Conservation (phyloP, 1,284 basidiomycete species). For the Microbotryum violaceum region DNA sequence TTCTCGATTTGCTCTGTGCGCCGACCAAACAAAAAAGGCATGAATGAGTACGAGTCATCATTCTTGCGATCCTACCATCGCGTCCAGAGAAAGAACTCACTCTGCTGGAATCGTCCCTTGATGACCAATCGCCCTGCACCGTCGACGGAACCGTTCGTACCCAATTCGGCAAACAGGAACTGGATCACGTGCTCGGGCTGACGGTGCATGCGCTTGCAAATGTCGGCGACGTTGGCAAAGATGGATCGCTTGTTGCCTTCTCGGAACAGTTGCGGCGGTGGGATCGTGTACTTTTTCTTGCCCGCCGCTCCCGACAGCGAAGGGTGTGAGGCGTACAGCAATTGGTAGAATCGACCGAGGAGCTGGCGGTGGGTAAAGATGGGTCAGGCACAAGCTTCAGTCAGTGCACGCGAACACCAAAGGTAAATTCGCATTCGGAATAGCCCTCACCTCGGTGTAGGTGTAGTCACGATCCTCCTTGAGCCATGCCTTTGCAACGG, state of each 20-base stretch:
- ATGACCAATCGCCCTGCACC: slow-evolving; percentile 89
- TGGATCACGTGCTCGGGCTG: slow-evolving; percentile 98
- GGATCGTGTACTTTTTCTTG: slow-evolving; percentile 88
- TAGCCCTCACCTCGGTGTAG: slow-evolving; percentile 67
- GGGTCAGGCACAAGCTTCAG: slow-evolving; percentile 2
- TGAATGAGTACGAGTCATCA: not conserved
- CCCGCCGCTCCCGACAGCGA: slow-evolving; percentile 62
- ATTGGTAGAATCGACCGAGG: slow-evolving; percentile 82
- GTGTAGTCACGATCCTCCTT: slow-evolving; percentile 81
- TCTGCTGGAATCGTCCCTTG: slow-evolving; percentile 96
- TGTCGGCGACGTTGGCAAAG: slow-evolving; percentile 93
- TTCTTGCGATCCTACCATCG: not conserved
- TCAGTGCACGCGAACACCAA: not conserved
- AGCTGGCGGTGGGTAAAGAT: slow-evolving; percentile 51
- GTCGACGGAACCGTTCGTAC: slow-evolving; percentile 93
- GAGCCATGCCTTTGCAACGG: slow-evolving; percentile 69
- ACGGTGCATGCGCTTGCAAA: slow-evolving; percentile 97
- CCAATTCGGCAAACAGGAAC: slow-evolving; percentile 96
- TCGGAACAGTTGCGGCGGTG: slow-evolving; percentile 87
- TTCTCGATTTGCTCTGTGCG: slow-evolving; percentile 74
- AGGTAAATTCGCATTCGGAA: not conserved
- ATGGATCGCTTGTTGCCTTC: slow-evolving; percentile 95
- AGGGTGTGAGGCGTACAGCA: slow-evolving; percentile 89
- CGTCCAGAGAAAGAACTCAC: slow-evolving; percentile 3
- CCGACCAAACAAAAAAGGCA: not conserved